These are phyloP conservation scores for Aspergillus terreus DNA, from an alignment of 2,329 filamentous ascomycete species.

Conservation along the genomic window DNA sequence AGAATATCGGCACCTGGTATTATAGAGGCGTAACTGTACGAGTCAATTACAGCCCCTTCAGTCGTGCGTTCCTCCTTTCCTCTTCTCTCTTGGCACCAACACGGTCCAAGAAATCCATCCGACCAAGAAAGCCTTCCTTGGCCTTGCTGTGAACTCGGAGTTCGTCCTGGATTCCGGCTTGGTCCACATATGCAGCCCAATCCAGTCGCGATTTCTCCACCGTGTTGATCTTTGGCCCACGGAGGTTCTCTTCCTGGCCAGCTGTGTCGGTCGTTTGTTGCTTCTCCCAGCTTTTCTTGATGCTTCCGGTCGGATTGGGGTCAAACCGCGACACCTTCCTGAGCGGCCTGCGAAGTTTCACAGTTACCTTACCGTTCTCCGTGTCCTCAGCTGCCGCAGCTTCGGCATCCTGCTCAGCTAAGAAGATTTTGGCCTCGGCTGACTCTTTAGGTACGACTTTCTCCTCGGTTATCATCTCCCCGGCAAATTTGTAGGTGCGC, in stretches of 20 bases:
- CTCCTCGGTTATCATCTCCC: constrained; percentile 52
- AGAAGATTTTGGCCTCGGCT: constrained; percentile 53
- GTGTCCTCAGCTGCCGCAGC: constrained; percentile 13
- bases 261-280: constrained; percentile 23
- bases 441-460: constrained; percentile 52
- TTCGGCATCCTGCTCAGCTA: constrained; percentile 31
- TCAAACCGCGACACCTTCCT: constrained; percentile 45
- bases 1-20: too few relatives aligned
- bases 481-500: constrained; percentile 56
- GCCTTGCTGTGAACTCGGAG: constrained; percentile 59
- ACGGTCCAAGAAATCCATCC: constrained; percentile 60
- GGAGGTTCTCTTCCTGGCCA: constrained; percentile 28
- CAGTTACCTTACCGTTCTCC: constrained; percentile 15
- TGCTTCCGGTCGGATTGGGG: constrained; percentile 41
- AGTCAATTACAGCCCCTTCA: constrained; percentile 35
- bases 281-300: constrained; percentile 44
- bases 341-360: constrained; percentile 36
- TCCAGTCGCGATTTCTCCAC: constrained; percentile 64
- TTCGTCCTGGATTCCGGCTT: constrained; percentile 59
- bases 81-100: constrained; percentile 56
- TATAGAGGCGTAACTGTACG: not conserved
- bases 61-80: constrained; percentile 50
- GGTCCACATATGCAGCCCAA: constrained; percentile 62
- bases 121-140: constrained; percentile 58
- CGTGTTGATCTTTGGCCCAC: constrained; percentile 61